Evolutionary conservation across 257 asterid genomes (phyloP).

Genomic region (Agastache rugosa): DNA sequence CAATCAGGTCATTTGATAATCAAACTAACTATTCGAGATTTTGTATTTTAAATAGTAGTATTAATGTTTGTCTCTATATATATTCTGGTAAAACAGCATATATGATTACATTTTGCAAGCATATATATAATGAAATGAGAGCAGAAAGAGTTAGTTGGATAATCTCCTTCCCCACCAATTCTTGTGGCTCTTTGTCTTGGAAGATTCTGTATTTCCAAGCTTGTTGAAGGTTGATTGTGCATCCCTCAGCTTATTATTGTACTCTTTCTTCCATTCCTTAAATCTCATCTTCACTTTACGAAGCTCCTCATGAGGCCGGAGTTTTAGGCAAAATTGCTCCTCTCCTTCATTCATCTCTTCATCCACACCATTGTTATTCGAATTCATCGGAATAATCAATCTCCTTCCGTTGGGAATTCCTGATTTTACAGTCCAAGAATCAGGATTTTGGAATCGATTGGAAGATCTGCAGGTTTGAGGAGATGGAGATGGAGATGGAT

Average conservation of each 20-base stretch:
- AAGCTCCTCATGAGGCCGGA: constrained; percentile 47
- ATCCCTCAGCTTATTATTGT: constrained; percentile 54
- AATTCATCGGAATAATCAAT: constrained; percentile 21
- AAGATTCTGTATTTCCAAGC: constrained; percentile 39
- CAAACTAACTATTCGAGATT: too few species aligned
- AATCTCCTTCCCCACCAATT: constrained; percentile 66
- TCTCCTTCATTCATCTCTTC: constrained; percentile 16
- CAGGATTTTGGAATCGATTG: constrained; percentile 11
- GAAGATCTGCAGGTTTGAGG: constrained; percentile 25
- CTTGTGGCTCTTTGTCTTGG: constrained; percentile 44
- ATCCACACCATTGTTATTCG: constrained; percentile 8
- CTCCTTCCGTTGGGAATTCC: background rate
- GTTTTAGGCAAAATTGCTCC: constrained; percentile 12
- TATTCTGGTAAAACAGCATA: too few species aligned
- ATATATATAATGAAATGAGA: background rate
- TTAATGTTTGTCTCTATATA: too few species aligned
- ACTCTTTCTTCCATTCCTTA: constrained; percentile 70
- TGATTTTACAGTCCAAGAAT: background rate
- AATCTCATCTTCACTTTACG: constrained; percentile 55
- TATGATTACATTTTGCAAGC: background rate
- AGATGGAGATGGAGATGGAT: background rate
- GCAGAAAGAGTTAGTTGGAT: constrained; percentile 22
- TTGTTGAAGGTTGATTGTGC: constrained; percentile 55
- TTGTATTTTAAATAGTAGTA: too few species aligned
- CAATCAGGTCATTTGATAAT: too few species aligned